Percentiles rank a stretch among this genome's conserved stretches.
Evolutionary conservation across 176 grass and related monocot genomes (phyloP).

Genomic region (Phragmites australis): DNA sequence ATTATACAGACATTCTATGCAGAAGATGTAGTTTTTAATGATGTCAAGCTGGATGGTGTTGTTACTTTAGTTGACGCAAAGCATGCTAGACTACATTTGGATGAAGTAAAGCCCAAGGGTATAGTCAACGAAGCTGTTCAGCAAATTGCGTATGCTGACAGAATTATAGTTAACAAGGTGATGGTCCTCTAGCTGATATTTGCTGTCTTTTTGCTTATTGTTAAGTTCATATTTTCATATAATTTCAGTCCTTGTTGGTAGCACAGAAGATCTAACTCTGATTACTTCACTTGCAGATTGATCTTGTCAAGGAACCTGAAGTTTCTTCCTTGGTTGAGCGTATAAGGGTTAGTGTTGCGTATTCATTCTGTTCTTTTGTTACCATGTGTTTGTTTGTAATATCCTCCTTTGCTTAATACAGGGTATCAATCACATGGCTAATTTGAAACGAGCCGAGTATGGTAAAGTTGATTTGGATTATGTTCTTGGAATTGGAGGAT

Average conservation of each 20-base stretch:
- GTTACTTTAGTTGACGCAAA: constrained; percentile 99
- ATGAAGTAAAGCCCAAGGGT: constrained; percentile 94
- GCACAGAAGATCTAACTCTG: constrained; percentile 16
- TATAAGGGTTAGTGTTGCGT: constrained; percentile 60
- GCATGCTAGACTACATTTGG: constrained; percentile 77
- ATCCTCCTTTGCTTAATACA: constrained; percentile 47
- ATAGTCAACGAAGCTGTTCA: constrained; percentile 94
- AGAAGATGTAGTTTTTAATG: constrained; percentile 89
- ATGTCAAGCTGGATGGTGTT: constrained; percentile 95
- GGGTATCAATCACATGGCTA: constrained; percentile 91
- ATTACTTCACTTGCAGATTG: constrained; percentile 65
- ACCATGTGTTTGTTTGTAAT: constrained; percentile 25
- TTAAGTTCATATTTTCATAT: not conserved
- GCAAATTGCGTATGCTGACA: constrained; percentile 97
- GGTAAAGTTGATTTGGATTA: constrained; percentile 96
- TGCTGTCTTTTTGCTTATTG: not conserved
- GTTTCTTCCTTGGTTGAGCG: constrained; percentile 80
- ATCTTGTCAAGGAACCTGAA: constrained; percentile 81
- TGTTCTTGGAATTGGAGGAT: constrained; percentile 99
- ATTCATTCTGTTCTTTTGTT: not conserved
- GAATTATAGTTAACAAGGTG: constrained; percentile 99
- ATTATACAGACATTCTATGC: constrained; percentile 99
- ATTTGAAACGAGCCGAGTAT: constrained; percentile 85
- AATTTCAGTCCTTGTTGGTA: not conserved
- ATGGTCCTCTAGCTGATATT: not conserved